Conservation (phyloP, 2,329 filamentous ascomycete species). For the Microsporum audouinii region DNA sequence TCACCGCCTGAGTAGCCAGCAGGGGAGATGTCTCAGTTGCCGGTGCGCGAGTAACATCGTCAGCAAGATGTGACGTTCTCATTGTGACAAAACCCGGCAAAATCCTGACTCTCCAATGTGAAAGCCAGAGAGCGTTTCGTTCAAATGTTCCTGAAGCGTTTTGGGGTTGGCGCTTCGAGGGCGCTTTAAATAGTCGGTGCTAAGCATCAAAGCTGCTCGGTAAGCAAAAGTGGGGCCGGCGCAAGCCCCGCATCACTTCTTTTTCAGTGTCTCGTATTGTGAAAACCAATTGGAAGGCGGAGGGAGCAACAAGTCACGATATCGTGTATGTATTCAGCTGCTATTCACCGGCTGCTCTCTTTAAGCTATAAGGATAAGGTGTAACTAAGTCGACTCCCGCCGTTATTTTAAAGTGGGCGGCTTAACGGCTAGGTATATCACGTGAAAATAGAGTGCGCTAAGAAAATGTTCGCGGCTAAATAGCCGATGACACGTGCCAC, state of each 20-base stretch:
- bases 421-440: not conserved
- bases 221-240: not conserved
- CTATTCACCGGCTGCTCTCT: not conserved
- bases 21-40: slow-evolving; percentile 38
- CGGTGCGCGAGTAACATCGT: not conserved
- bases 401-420: not conserved
- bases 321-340: not conserved
- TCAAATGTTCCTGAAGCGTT: not conserved
- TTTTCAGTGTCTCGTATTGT: not conserved
- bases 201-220: not conserved
- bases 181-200: not conserved
- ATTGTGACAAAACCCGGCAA: slow-evolving; percentile 2
- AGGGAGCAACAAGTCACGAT: no score
- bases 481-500: not conserved
- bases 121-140: not conserved
- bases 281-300: not conserved
- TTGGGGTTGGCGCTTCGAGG: not conserved
- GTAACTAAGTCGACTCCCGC: not conserved
- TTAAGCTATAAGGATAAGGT: not conserved
- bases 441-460: not conserved
- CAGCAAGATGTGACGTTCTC: slow-evolving; percentile 2
- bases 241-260: not conserved
- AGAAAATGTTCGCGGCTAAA: not conserved
- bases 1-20: slow-evolving; percentile 25
- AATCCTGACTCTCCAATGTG: not conserved